Percentiles rank a stretch among this genome's conserved stretches.
phyloP scores from a whole-genome alignment of 164 flowering plant species.

The Sextonia rubra region DNA sequence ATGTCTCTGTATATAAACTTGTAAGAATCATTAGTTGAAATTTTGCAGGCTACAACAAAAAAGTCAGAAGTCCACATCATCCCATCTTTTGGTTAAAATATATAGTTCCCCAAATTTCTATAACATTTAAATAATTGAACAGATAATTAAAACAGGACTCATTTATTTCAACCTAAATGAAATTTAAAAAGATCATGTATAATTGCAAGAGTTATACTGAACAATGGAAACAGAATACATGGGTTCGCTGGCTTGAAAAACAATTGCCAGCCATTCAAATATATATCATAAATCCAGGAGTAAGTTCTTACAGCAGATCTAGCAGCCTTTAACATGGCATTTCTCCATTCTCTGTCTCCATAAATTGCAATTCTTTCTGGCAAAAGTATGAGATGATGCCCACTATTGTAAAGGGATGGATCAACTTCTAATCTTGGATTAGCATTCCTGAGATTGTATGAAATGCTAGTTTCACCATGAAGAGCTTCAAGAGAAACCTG shows the following conservation, averaged over 20 bases:
- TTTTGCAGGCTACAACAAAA: neutral
- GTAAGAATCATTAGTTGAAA: no score
- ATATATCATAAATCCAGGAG: conserved; percentile 2
- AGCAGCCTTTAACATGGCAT: conserved; percentile 45
- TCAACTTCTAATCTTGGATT: conserved; percentile 12
- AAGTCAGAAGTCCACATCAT: neutral
- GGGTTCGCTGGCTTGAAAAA: neutral
- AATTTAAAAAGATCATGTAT: neutral
- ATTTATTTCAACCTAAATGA: neutral
- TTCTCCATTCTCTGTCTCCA: conserved; percentile 77
- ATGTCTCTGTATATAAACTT: no score
- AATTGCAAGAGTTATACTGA: neutral
- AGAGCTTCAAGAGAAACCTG: conserved; percentile 54
- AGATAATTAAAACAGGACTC: neutral
- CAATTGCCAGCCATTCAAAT: neutral
- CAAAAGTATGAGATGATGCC: conserved; percentile 40
- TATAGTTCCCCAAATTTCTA: neutral
- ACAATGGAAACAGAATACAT: neutral
- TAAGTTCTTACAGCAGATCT: conserved; percentile 52
- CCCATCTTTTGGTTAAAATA: neutral
- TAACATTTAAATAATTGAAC: neutral
- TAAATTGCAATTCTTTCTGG: conserved; percentile 88
- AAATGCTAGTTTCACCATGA: conserved; percentile 62
- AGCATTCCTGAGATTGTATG: conserved; percentile 44
- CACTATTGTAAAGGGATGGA: conserved; percentile 13